Evolutionary conservation across 2,329 filamentous ascomycete species (phyloP).

Genomic region (Trichoderma koningii): DNA sequence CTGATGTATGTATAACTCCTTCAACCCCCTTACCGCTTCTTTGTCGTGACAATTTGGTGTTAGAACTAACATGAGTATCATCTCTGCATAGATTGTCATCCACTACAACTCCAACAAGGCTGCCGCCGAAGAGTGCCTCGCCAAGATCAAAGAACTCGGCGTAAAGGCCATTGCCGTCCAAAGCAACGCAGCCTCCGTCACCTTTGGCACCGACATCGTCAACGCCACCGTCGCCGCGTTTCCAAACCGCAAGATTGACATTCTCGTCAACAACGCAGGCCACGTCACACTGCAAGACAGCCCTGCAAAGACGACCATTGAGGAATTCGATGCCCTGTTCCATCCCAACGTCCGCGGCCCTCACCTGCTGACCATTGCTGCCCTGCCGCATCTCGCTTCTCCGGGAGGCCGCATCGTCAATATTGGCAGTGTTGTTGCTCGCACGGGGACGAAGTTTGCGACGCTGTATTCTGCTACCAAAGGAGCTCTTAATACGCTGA

Average conservation of each 20-base stretch:
- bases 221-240: conserved; percentile 51
- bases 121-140: conserved; percentile 51
- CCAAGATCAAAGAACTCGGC: conserved; percentile 44
- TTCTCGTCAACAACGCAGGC: conserved; percentile 61
- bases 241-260: conserved; percentile 54
- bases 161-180: conserved; percentile 16
- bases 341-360: conserved; percentile 60
- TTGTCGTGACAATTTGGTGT: too few species aligned
- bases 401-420: conserved; percentile 52
- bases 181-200: conserved; percentile 46
- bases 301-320: conserved; percentile 51
- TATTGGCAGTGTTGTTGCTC: conserved; percentile 49
- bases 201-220: conserved; percentile 63
- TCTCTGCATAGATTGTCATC: conserved; percentile 47
- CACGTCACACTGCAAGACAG: conserved; percentile 50
- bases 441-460: conserved; percentile 44
- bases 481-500: conserved; percentile 61
- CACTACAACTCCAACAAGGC: conserved; percentile 54
- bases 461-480: conserved; percentile 58
- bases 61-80: not conserved
- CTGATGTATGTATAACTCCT: conserved; percentile 41
- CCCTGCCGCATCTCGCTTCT: conserved; percentile 51
- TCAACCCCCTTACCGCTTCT: not conserved
- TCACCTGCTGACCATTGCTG: conserved; percentile 52
- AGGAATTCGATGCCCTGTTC: conserved; percentile 53